A percentile compares a stretch with the other conserved stretches of the same genome.
Evolutionary conservation across 2,329 filamentous ascomycete species (phyloP).

Genomic region (Aureobasidium sp.): DNA sequence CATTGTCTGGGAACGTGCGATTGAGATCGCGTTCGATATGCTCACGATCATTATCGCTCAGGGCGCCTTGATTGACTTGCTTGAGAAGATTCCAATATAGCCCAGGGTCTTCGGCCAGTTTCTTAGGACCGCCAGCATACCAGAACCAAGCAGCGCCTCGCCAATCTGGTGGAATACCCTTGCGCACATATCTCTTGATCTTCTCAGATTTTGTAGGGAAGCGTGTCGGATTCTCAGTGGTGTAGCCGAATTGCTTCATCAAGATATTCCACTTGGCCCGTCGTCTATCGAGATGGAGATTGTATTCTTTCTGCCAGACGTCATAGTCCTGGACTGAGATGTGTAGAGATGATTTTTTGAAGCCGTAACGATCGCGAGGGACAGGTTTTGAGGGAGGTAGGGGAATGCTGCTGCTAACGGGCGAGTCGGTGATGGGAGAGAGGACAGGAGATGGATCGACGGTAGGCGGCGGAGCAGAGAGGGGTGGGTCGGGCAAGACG

Average conservation of each 20-base stretch:
- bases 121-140: slow-evolving; percentile 80
- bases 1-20: slow-evolving; percentile 89
- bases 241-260: slow-evolving; percentile 28
- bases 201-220: slow-evolving; percentile 79
- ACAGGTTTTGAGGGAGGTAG: slow-evolving; percentile 20
- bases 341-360: slow-evolving; percentile 73
- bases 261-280: slow-evolving; percentile 75
- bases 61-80: slow-evolving; percentile 54
- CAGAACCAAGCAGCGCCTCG: slow-evolving; percentile 96
- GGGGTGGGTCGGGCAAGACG: not conserved
- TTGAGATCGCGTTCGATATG: slow-evolving; percentile 91
- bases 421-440: not conserved
- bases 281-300: slow-evolving; percentile 65
- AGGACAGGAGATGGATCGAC: not conserved
- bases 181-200: slow-evolving; percentile 82
- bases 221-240: slow-evolving; percentile 62
- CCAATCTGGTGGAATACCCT: slow-evolving; percentile 90
- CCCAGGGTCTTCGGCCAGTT: slow-evolving; percentile 67
- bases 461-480: not conserved
- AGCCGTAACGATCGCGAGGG: slow-evolving; percentile 77
- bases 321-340: slow-evolving; percentile 56
- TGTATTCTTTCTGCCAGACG: slow-evolving; percentile 69
- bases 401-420: not conserved
- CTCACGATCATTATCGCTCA: slow-evolving; percentile 70
- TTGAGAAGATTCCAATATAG: slow-evolving; percentile 67